phyloP scores from a whole-genome alignment of 169 alveolate genomes.

The Hepatocystis sp. region DNA sequence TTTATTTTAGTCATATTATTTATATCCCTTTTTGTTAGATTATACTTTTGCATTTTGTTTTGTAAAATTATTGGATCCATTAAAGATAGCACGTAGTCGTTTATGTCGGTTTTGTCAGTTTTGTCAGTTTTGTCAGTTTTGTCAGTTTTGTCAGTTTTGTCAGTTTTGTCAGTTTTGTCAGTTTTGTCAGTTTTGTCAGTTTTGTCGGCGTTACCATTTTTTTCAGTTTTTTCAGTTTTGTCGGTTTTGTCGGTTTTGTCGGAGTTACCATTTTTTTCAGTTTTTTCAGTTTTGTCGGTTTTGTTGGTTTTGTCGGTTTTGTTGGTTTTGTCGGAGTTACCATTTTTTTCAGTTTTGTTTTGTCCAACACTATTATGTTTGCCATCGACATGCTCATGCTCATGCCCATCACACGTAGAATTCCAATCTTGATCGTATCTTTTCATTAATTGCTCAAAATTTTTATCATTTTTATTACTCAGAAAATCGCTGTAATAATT shows the following conservation, averaged over 20 bases:
- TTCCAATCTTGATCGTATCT: no score
- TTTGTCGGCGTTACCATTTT: neutral
- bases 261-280: no score
- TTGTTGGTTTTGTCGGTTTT: no score
- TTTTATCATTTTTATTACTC: neutral
- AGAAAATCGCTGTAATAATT: neutral
- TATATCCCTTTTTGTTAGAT: slow-evolving; percentile 12
- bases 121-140: neutral
- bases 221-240: no score
- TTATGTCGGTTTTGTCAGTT: neutral
- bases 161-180: neutral
- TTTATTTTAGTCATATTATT: slow-evolving; percentile 37
- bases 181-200: neutral
- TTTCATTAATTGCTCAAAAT: neutral
- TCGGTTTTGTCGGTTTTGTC: no score
- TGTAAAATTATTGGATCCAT: neutral
- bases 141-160: neutral
- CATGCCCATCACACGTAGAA: no score
- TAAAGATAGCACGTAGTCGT: slow-evolving; percentile 26
- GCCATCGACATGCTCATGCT: no score
- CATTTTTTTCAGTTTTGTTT: no score
- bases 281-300: no score
- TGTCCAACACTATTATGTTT: no score
- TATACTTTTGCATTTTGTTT: slow-evolving; percentile 33
- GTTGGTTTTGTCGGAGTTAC: no score